Conservation (phyloP, 2,329 filamentous ascomycete species). For the Diplodia scrobiculata region DNA sequence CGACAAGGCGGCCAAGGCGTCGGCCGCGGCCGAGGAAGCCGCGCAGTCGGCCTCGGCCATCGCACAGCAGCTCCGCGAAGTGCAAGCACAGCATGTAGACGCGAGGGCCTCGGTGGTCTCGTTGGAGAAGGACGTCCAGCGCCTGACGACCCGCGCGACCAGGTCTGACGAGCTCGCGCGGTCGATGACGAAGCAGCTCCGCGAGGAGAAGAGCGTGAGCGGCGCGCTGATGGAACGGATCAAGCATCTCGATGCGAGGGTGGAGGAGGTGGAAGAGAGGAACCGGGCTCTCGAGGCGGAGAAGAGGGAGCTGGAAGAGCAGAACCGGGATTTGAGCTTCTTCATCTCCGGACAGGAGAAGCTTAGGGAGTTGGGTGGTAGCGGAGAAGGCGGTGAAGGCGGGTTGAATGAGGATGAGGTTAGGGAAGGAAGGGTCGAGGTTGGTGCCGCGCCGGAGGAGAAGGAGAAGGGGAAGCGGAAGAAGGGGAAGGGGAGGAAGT, state of each 20-base stretch:
- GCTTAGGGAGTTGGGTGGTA: conserved; percentile 64
- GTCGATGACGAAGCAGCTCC: conserved; percentile 71
- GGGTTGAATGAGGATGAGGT: conserved; percentile 56
- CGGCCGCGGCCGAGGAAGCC: conserved; percentile 65
- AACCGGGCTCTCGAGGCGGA: conserved; percentile 49
- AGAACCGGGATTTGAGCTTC: conserved; percentile 83
- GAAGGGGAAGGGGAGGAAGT: conserved; percentile 32
- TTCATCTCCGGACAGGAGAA: conserved; percentile 85
- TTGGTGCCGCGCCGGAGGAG: conserved; percentile 32
- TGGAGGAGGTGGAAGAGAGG: conserved; percentile 58
- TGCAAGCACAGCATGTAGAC: conserved; percentile 59
- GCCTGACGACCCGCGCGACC: conserved; percentile 58
- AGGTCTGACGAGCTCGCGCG: conserved; percentile 77
- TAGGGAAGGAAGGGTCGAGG: conserved; percentile 37
- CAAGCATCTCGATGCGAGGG: conserved; percentile 64
- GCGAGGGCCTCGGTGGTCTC: conserved; percentile 61
- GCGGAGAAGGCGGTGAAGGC: conserved; percentile 68
- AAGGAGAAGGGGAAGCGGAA: conserved; percentile 39
- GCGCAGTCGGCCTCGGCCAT: conserved; percentile 53
- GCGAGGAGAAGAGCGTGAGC: conserved; percentile 84
- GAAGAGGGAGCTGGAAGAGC: conserved; percentile 75
- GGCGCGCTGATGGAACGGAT: conserved; percentile 82
- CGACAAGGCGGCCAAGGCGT: conserved; percentile 80
- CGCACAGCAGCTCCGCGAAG: conserved; percentile 52
- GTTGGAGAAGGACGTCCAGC: conserved; percentile 71